These are phyloP conservation scores for Sporothrix luriei DNA, from an alignment of 2,329 filamentous ascomycete genomes.

Conservation along the genomic window DNA sequence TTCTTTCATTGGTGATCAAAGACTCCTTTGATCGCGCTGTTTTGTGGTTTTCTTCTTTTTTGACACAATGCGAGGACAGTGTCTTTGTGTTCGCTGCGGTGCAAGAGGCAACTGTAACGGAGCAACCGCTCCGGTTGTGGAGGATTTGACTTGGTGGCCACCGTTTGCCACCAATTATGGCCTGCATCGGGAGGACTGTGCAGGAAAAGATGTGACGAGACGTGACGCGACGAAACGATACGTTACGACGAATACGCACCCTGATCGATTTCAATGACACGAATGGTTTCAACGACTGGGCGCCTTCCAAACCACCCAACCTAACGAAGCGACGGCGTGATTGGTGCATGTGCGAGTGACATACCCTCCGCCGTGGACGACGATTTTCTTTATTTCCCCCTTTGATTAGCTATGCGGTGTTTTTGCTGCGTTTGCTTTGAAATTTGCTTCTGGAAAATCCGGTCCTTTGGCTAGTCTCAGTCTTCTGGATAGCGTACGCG, in stretches of 20 bases:
- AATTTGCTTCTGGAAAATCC: not conserved
- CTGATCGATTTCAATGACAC: conserved; percentile 19
- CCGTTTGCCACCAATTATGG: not conserved
- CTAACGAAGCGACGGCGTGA: conserved; percentile 1
- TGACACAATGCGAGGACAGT: not conserved
- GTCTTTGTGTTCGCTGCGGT: not conserved
- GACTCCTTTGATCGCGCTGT: not conserved
- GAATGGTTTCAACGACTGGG: conserved; percentile 33
- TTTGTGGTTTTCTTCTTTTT: not conserved
- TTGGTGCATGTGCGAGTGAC: not conserved
- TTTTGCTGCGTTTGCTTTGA: conserved; percentile 22
- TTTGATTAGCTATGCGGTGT: conserved; percentile 17
- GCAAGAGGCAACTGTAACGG: not conserved
- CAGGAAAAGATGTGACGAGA: not conserved
- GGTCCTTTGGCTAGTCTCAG: not conserved
- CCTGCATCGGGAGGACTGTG: not conserved
- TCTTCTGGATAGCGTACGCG: conserved; percentile 8
- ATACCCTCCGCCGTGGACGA: conserved; percentile 16
- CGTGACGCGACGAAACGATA: conserved; percentile 27
- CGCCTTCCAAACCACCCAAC: conserved; percentile 27
- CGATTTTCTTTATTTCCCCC: not conserved
- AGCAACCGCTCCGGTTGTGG: not conserved
- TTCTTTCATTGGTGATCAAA: not conserved
- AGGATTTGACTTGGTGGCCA: conserved; percentile 5
- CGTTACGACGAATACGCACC: conserved; percentile 30